phyloP scores from a whole-genome alignment of 169 alveolate species.

The Plasmodium cynomolgi region DNA sequence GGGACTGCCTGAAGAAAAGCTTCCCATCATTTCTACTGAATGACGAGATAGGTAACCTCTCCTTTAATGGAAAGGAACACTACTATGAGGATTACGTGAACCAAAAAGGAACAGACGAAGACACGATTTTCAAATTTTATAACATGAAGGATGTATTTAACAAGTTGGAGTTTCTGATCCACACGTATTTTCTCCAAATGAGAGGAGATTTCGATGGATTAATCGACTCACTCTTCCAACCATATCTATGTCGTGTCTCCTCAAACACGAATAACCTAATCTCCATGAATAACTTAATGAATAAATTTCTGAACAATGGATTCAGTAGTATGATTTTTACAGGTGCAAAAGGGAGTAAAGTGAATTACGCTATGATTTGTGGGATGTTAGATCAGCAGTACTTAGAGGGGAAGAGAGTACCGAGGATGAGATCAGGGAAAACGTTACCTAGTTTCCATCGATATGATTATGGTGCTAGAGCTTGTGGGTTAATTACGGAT shows the following conservation, averaged over 20 bases:
- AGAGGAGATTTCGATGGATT: conserved; percentile 56
- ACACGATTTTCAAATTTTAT: conserved; percentile 55
- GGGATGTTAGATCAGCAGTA: conserved; percentile 96
- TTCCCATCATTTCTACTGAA: conserved; percentile 37
- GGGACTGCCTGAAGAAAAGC: conserved; percentile 12
- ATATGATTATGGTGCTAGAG: conserved; percentile 96
- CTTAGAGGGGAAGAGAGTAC: conserved; percentile 97
- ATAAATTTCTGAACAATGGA: conserved; percentile 95
- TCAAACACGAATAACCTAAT: conserved; percentile 74
- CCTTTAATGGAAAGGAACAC: conserved; percentile 8
- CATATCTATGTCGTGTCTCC: conserved; percentile 80
- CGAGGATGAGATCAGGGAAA: conserved; percentile 94
- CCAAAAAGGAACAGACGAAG: conserved; percentile 43
- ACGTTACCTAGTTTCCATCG: conserved; percentile 95
- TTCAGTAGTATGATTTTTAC: conserved; percentile 97
- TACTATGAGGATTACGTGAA: conserved; percentile 18
- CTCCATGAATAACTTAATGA: conserved; percentile 74
- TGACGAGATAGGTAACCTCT: conserved; percentile 74
- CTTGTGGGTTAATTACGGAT: conserved; percentile 97
- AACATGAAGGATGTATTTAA: conserved; percentile 76
- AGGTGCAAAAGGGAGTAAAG: conserved; percentile 98
- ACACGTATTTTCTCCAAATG: conserved; percentile 74
- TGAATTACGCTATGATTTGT: conserved; percentile 95
- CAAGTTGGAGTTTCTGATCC: conserved; percentile 73
- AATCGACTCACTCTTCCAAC: conserved; percentile 80